phyloP scores from a whole-genome alignment of 495 filamentous ascomycete genomes.

The Friedmanniomyces endolithicus region DNA sequence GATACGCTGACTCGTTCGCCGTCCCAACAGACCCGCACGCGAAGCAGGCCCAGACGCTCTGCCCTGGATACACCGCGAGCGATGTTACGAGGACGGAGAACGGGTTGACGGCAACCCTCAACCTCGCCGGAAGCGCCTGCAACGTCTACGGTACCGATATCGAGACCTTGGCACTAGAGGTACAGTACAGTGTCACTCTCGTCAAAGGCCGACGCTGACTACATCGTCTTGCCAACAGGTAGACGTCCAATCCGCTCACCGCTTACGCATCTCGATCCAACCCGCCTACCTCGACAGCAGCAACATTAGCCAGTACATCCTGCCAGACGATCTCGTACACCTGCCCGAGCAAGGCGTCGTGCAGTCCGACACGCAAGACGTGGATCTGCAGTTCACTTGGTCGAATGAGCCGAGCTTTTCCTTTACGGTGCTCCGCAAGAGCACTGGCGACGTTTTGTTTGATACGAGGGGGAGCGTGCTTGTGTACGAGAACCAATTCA shows the following conservation, averaged over 20 bases:
- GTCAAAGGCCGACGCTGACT: too few species aligned
- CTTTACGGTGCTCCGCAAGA: constrained; percentile 44
- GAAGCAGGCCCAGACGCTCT: constrained; percentile 54
- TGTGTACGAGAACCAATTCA: constrained; percentile 53
- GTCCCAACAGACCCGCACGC: constrained; percentile 47
- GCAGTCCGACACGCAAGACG: constrained; percentile 25
- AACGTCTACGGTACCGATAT: constrained; percentile 52
- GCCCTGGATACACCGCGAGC: constrained; percentile 49
- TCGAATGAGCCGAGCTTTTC: constrained; percentile 47
- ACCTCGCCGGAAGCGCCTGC: constrained; percentile 44
- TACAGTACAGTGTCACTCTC: too few species aligned
- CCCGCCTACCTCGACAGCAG: constrained; percentile 43
- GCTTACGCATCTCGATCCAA: constrained; percentile 72
- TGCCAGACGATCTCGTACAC: constrained; percentile 52
- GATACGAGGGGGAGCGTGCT: constrained; percentile 43
- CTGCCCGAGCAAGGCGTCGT: constrained; percentile 38
- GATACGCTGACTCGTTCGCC: too few species aligned
- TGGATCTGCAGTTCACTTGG: constrained; percentile 40
- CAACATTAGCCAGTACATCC: constrained; percentile 64
- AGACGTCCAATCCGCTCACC: constrained; percentile 41
- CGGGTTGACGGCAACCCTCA: constrained; percentile 43
- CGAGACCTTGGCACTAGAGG: constrained; percentile 30
- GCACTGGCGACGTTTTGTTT: constrained; percentile 47
- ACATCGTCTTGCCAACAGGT: constrained; percentile 33
- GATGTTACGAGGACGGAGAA: constrained; percentile 34